Base-by-base conservation (phyloP, 2,329 filamentous ascomycete genomes). In the Monosporascus sp. region DNA sequence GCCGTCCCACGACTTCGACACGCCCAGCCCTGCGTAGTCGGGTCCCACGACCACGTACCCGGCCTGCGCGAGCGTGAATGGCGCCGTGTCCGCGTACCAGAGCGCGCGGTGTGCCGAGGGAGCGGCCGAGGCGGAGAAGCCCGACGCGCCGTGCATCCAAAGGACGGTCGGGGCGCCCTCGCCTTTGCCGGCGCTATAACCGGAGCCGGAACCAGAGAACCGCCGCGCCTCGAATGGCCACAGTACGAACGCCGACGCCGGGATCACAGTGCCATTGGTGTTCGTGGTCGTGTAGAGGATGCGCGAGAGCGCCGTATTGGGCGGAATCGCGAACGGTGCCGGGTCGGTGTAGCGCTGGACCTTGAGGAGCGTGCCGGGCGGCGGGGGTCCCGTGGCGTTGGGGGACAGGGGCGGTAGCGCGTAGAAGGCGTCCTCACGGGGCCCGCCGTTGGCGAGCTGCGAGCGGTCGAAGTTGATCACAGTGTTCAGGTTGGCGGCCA, bases 181-280 rank as follows among this genome's bases (percentile, higher is more conserved):
- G 49, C 17, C 48, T n/a, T 17, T 14, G 38, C 3, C 54, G 51
- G 27, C 53, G 46, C 8, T 24, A 14, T 38, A 7, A 2, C 50
- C 51, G 37, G n/a, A 43, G 8, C 11, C 15, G 7, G 5, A 24
- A 5, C n/a, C 37, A 14, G 37, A 14, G 38, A 58, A 57, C 14
- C 27, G 50, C 24, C 53, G 49, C 15, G 56, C 48, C 24, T 39
- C 49, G 50, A 67, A 80, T 0, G 77, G 78, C 75, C 76, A 80
- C 1, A 81, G 70, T 14, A 81, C 64, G 60, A 71, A 79, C 2
- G 71, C 78, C 1, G 77, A 78, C 8, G 75, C 72, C 1, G 78
- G 78, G 2, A 80, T 61, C 0, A 68, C 54, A 1, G 71, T 72
- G 3, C 74, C 74, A 52, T 79, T 77, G 22, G 73, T 55, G n/a